Evolutionary conservation across 331 rosid species (phyloP).

Genomic region (Arachis monticola): DNA sequence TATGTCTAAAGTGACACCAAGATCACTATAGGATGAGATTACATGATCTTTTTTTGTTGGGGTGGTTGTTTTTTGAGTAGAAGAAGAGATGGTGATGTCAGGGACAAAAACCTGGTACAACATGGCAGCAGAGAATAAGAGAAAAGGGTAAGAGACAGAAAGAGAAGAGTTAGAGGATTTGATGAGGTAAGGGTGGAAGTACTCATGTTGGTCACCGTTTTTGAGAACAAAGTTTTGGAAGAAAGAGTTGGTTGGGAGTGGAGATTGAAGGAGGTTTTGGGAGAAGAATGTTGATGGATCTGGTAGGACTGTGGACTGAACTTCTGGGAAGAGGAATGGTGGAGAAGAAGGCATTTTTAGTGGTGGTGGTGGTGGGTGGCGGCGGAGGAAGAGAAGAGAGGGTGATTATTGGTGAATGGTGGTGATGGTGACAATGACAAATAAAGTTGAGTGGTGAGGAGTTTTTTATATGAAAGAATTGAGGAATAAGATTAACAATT

Average conservation of each 20-base stretch:
- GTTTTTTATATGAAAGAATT: too few relatives aligned
- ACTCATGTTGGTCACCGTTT: constrained; percentile 74
- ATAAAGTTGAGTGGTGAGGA: too few relatives aligned
- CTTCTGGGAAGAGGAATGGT: constrained; percentile 52
- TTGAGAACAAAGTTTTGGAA: constrained; percentile 70
- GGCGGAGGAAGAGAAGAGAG: constrained; percentile 25
- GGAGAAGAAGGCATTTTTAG: constrained; percentile 28
- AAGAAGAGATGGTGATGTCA: constrained; percentile 68
- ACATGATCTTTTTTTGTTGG: constrained; percentile 42
- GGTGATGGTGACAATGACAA: neutral
- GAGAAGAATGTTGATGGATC: constrained; percentile 78
- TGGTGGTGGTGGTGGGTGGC: neutral
- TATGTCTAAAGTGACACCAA: constrained; percentile 65
- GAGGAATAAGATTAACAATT: too few relatives aligned
- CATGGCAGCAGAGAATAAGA: constrained; percentile 50
- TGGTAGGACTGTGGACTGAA: constrained; percentile 65
- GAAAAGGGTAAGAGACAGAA: constrained; percentile 65
- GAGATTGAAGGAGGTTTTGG: constrained; percentile 54
- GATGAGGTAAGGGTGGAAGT: constrained; percentile 76
- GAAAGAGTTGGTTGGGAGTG: constrained; percentile 80
- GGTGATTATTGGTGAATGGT: neutral
- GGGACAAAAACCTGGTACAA: constrained; percentile 62
- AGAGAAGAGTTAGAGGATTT: constrained; percentile 58
- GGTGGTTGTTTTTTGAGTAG: constrained; percentile 24
- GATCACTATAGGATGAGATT: constrained; percentile 65